These are phyloP conservation scores for Alloteropsis semialata DNA, from an alignment of 176 grass and related monocot genomes.

Conservation along the genomic window DNA sequence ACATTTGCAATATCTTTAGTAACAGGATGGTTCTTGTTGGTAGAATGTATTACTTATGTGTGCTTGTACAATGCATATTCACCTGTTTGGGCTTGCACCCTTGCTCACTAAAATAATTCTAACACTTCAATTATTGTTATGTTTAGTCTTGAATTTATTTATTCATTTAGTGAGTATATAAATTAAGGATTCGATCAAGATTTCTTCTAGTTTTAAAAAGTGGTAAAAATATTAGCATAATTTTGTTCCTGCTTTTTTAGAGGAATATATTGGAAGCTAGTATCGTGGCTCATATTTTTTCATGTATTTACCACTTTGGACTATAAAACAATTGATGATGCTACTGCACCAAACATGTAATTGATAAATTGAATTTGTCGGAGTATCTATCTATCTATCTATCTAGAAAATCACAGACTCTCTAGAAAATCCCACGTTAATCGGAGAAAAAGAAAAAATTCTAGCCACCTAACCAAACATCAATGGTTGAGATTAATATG, in stretches of 20 bases:
- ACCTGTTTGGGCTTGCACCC: not conserved
- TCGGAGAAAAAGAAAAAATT: too few species aligned
- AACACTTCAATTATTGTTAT: not conserved
- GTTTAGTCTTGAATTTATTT: not conserved
- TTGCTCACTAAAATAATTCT: not conserved
- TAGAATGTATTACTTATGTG: not conserved
- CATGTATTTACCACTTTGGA: not conserved
- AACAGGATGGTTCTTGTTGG: not conserved
- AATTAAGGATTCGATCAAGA: too few species aligned
- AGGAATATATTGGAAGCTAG: not conserved
- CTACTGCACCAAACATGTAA: not conserved
- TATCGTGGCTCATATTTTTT: not conserved
- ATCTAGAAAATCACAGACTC: too few species aligned
- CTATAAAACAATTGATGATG: not conserved
- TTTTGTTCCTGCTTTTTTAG: not conserved
- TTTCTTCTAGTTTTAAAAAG: not conserved
- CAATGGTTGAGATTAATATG: too few species aligned
- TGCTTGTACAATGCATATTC: not conserved
- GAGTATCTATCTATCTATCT: not conserved
- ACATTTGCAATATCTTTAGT: conserved; percentile 14
- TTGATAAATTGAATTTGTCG: not conserved
- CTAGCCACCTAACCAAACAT: too few species aligned
- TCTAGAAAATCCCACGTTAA: too few species aligned
- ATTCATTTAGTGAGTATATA: not conserved
- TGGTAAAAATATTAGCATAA: not conserved